Conservation (phyloP, 1,284 basidiomycete genomes). For the Coniferiporia weirii region DNA sequence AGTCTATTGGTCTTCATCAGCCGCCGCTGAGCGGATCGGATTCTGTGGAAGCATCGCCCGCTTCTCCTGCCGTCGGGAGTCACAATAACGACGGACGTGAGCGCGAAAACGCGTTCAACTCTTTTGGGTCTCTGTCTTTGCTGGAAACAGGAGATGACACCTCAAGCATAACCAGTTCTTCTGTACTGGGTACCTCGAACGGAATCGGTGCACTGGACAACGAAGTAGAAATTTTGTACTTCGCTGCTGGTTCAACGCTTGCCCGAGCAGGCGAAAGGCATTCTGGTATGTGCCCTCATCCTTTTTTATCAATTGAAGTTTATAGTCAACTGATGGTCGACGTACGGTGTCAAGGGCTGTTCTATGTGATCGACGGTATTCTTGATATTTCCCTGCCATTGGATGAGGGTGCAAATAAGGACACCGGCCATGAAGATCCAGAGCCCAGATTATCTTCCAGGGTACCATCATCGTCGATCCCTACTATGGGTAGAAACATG, state of each 20-base stretch:
- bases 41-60: slow-evolving; percentile 62
- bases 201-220: slow-evolving; percentile 83
- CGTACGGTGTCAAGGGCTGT: slow-evolving; percentile 57
- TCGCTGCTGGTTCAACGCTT: slow-evolving; percentile 79
- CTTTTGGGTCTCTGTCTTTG: slow-evolving; percentile 82
- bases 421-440: slow-evolving; percentile 16
- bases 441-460: not conserved
- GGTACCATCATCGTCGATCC: not conserved
- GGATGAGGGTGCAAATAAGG: slow-evolving; percentile 29
- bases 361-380: slow-evolving; percentile 98
- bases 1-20: slow-evolving; percentile 94
- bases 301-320: no score
- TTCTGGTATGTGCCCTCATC: slow-evolving; percentile 47
- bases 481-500: not conserved
- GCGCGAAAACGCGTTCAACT: slow-evolving; percentile 49
- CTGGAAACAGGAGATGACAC: slow-evolving; percentile 70
- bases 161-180: slow-evolving; percentile 62
- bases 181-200: slow-evolving; percentile 51
- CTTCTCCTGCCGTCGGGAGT: slow-evolving; percentile 47
- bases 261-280: slow-evolving; percentile 89
- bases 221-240: slow-evolving; percentile 94
- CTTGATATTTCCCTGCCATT: slow-evolving; percentile 83
- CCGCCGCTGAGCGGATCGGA: slow-evolving; percentile 64
- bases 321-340: not conserved
- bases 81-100: slow-evolving; percentile 30